These are phyloP conservation scores for Populus alba DNA, from an alignment of 345 rosid genomes.

Conservation along the genomic window DNA sequence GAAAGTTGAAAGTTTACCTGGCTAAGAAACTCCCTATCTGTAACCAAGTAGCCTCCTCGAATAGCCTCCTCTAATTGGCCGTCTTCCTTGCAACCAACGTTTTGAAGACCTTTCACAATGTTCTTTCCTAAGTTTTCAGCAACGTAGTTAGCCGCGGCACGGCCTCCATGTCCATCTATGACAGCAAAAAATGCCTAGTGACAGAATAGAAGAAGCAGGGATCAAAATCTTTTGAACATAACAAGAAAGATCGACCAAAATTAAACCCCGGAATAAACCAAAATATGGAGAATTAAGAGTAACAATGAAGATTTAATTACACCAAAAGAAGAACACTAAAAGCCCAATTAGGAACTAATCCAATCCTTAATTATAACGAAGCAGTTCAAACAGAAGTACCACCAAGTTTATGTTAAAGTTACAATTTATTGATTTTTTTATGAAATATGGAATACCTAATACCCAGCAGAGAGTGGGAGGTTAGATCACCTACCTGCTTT, in stretches of 20 bases:
- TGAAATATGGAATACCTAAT: background rate
- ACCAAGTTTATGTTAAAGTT: background rate
- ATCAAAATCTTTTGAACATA: background rate
- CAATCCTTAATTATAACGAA: no score
- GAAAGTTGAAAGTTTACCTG: slow-evolving; percentile 29
- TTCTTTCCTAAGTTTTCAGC: slow-evolving; percentile 49
- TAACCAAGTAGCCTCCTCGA: slow-evolving; percentile 37
- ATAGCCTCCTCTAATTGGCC: slow-evolving; percentile 27
- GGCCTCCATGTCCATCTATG: slow-evolving; percentile 57
- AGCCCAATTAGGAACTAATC: background rate
- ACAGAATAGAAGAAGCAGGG: background rate
- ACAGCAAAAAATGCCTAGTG: slow-evolving; percentile 46
- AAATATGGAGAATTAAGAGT: no score
- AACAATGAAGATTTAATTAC: background rate
- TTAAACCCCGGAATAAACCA: background rate
- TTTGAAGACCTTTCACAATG: slow-evolving; percentile 35
- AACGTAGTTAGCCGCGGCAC: slow-evolving; percentile 40
- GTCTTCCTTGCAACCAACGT: background rate
- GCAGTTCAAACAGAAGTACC: background rate
- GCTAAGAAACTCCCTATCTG: slow-evolving; percentile 49
- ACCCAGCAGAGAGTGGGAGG: background rate
- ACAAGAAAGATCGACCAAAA: background rate
- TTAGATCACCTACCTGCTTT: slow-evolving; percentile 32
- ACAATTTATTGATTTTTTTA: background rate
- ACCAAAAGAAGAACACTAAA: background rate